Conservation (phyloP, 2,329 filamentous ascomycete genomes). For the Pestalotiopsis sp. region DNA sequence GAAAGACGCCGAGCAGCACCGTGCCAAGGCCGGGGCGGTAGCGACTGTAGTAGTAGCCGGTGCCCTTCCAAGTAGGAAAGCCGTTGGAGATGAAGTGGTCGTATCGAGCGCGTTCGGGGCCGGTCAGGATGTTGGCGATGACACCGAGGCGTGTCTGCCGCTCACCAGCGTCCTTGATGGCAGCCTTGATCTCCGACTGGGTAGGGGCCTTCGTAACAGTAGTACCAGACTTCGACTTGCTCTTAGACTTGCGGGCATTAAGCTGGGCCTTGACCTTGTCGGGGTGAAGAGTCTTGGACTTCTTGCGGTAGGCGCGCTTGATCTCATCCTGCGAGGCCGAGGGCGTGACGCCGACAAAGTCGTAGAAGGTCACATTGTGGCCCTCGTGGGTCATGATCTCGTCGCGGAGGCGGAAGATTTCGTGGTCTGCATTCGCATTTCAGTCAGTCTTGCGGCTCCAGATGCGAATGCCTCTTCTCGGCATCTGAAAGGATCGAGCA, state of each 20-base stretch:
- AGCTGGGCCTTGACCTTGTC: constrained; percentile 93
- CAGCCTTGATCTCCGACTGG: constrained; percentile 74
- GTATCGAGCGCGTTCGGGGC: constrained; percentile 81
- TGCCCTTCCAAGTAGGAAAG: constrained; percentile 95
- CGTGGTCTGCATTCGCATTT: constrained; percentile 68
- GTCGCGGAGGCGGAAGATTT: constrained; percentile 95
- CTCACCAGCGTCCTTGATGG: constrained; percentile 79
- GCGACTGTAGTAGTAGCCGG: constrained; percentile 95
- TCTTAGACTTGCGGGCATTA: constrained; percentile 64
- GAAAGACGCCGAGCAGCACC: constrained; percentile 79
- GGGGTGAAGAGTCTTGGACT: constrained; percentile 80
- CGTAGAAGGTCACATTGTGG: constrained; percentile 84
- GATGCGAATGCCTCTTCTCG: constrained; percentile 4
- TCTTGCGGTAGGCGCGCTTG: constrained; percentile 91
- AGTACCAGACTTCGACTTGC: constrained; percentile 60
- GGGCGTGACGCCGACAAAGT: constrained; percentile 79
- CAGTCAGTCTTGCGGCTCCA: background rate
- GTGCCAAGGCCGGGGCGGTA: constrained; percentile 89
- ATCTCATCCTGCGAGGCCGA: constrained; percentile 83
- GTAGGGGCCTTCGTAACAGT: constrained; percentile 72
- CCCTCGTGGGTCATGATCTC: constrained; percentile 81
- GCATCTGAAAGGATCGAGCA: background rate
- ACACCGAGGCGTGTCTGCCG: constrained; percentile 83
- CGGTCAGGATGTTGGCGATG: constrained; percentile 83
- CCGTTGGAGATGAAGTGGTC: constrained; percentile 93